phyloP scores from a whole-genome alignment of 1,139 yeast genomes.

The Eremothecium sinecaudum region DNA sequence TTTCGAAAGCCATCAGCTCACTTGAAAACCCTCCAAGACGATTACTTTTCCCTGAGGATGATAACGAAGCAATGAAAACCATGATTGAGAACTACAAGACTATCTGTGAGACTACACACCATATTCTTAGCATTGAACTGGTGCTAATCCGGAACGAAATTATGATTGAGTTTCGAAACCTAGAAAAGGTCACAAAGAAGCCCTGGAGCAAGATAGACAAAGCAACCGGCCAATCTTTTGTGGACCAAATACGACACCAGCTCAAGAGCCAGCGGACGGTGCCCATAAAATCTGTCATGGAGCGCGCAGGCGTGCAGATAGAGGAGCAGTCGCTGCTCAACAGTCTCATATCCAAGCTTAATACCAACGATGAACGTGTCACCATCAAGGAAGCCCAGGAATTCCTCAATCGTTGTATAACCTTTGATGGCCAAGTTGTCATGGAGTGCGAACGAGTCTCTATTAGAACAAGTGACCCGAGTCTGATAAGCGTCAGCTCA shows the following conservation, averaged over 20 bases:
- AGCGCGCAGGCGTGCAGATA: slow-evolving; percentile 21
- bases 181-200: slow-evolving; percentile 24
- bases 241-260: slow-evolving; percentile 24
- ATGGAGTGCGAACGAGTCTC: slow-evolving; percentile 35
- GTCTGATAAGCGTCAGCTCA: slow-evolving; percentile 36
- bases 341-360: slow-evolving; percentile 16
- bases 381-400: slow-evolving; percentile 30
- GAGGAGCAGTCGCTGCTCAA: slow-evolving; percentile 25
- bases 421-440: slow-evolving; percentile 34
- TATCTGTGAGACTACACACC: slow-evolving; percentile 23
- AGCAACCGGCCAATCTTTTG: slow-evolving; percentile 27
- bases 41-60: slow-evolving; percentile 25
- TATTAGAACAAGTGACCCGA: slow-evolving; percentile 40
- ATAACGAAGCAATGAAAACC: slow-evolving; percentile 21
- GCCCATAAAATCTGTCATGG: slow-evolving; percentile 17
- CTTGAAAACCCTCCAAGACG: slow-evolving; percentile 28
- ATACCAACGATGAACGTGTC: slow-evolving; percentile 21
- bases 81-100: slow-evolving; percentile 18
- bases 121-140: slow-evolving; percentile 23
- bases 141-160: slow-evolving; percentile 24
- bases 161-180: slow-evolving; percentile 25
- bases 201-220: slow-evolving; percentile 33
- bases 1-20: slow-evolving; percentile 22
- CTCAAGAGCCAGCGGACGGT: slow-evolving; percentile 20
- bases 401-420: slow-evolving; percentile 32